Evolutionary conservation across 805 yeast genomes (phyloP).

Genomic region (Yamadazyma nakazawae): DNA sequence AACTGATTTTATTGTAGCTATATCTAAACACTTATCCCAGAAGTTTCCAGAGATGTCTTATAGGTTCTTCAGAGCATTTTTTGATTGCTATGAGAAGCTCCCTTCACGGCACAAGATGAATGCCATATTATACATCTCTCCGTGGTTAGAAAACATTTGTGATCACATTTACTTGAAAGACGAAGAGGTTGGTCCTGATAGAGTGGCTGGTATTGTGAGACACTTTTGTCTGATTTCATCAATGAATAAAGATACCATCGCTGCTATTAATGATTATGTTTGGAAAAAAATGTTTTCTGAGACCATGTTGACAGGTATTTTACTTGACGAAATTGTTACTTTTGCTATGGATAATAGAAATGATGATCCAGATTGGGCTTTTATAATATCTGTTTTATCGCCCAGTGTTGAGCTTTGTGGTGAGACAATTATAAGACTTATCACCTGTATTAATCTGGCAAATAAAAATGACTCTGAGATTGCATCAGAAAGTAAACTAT

Average conservation of each 20-base stretch:
- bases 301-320: slow-evolving; percentile 50
- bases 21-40: slow-evolving; percentile 56
- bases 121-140: slow-evolving; percentile 53
- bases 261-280: slow-evolving; percentile 54
- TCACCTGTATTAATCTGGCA: slow-evolving; percentile 51
- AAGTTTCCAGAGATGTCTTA: slow-evolving; percentile 58
- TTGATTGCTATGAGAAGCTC: slow-evolving; percentile 40
- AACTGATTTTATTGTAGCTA: slow-evolving; percentile 53
- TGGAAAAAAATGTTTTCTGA: slow-evolving; percentile 70
- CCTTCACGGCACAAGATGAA: slow-evolving; percentile 33
- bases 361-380: slow-evolving; percentile 68
- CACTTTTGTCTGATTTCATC: slow-evolving; percentile 59
- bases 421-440: slow-evolving; percentile 54
- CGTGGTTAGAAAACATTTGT: slow-evolving; percentile 73
- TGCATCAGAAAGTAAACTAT: slow-evolving; percentile 50
- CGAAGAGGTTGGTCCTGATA: slow-evolving; percentile 57
- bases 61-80: slow-evolving; percentile 54
- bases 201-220: slow-evolving; percentile 58
- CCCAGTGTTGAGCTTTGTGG: slow-evolving; percentile 77
- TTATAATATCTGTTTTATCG: slow-evolving; percentile 58
- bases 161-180: slow-evolving; percentile 52
- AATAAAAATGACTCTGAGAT: slow-evolving; percentile 40
- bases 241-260: slow-evolving; percentile 43
- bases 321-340: slow-evolving; percentile 71
- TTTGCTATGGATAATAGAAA: slow-evolving; percentile 75